A percentile compares a stretch with the other conserved stretches of the same genome.
Evolutionary conservation across 306 rosid genomes (phyloP).

Genomic region (Trifolium pratense): DNA sequence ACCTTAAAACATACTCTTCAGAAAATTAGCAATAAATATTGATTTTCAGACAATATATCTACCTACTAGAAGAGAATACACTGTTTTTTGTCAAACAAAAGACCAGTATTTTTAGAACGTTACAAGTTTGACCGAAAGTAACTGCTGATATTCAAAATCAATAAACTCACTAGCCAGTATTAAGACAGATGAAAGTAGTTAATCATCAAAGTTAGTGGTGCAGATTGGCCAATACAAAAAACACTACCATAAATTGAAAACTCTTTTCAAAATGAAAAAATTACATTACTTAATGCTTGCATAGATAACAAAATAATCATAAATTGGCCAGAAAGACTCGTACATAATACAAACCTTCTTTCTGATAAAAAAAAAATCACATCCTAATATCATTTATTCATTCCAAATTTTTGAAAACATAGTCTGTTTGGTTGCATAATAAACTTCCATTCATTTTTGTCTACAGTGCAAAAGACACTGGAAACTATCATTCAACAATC

Average conservation of each 20-base stretch:
- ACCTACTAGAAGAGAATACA: not conserved
- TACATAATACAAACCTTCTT: not conserved
- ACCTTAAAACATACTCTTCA: constrained; percentile 22
- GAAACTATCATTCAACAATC: not conserved
- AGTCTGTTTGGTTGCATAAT: not conserved
- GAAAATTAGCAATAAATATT: constrained; percentile 14
- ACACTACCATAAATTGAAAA: not conserved
- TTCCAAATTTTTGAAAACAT: not conserved
- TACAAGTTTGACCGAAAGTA: constrained; percentile 17
- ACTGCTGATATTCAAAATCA: constrained; percentile 13
- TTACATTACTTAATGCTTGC: not conserved
- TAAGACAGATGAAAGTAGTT: not conserved
- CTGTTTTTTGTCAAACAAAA: constrained; percentile 6
- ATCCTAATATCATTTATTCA: not conserved
- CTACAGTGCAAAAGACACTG: constrained; percentile 8
- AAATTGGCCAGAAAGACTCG: not conserved
- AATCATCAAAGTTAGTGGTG: not conserved
- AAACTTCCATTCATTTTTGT: constrained; percentile 12
- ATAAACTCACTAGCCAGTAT: constrained; percentile 3
- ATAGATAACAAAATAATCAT: constrained; percentile 7
- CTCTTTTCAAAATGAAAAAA: not conserved
- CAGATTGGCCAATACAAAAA: constrained; percentile 1
- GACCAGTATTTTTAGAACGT: not conserved
- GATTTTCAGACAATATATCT: not conserved
- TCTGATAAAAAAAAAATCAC: not conserved